A percentile compares a stretch with the other conserved stretches of the same genome.
phyloP scores from a whole-genome alignment of 805 yeast species.

The Kodamaea nitidulidarum region DNA sequence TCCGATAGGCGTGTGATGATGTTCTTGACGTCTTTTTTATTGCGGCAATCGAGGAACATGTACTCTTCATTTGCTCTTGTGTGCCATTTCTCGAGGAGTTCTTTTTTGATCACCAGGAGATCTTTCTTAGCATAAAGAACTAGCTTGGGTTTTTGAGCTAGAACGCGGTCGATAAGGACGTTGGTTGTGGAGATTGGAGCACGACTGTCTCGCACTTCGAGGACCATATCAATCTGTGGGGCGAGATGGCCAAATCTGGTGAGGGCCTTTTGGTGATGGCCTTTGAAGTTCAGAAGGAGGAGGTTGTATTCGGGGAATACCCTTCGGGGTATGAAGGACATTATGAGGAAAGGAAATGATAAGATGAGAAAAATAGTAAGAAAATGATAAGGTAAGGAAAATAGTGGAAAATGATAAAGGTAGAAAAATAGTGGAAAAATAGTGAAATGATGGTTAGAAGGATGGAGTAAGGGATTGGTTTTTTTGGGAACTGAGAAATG shows the following conservation, averaged over 20 bases:
- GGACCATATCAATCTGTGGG: conserved; percentile 74
- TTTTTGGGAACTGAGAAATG: no score
- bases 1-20: conserved; percentile 49
- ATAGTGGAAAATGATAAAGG: no score
- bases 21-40: conserved; percentile 43
- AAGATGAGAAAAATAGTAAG: no score
- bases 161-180: conserved; percentile 65
- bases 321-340: conserved; percentile 61
- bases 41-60: conserved; percentile 56
- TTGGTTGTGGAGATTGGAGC: conserved; percentile 87
- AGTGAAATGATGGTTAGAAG: no score
- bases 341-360: conserved; percentile 10
- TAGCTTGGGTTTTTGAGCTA: conserved; percentile 52
- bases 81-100: conserved; percentile 34
- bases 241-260: conserved; percentile 61
- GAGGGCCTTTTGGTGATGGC: conserved; percentile 83
- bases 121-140: conserved; percentile 78
- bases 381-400: no score
- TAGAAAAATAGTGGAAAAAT: no score
- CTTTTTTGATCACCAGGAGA: conserved; percentile 43
- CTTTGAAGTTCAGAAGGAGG: conserved; percentile 75
- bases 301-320: conserved; percentile 73
- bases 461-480: no score
- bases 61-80: conserved; percentile 24
- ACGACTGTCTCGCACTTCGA: conserved; percentile 84